These are phyloP conservation scores for Colletotrichum australisinense DNA, from an alignment of 2,329 filamentous ascomycete genomes.

Conservation along the genomic window DNA sequence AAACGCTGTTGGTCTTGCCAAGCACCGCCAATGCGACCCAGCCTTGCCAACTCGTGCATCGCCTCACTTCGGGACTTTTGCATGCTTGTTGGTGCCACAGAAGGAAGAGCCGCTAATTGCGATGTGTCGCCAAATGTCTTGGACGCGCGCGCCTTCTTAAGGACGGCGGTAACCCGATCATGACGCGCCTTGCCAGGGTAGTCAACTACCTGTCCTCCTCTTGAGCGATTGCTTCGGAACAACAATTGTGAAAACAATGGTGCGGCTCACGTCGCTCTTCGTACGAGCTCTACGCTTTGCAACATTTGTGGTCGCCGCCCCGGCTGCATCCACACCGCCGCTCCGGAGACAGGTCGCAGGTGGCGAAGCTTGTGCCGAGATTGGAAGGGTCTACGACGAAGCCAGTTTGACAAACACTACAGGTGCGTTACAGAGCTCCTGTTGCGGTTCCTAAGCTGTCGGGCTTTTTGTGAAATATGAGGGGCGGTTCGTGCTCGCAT, in stretches of 20 bases:
- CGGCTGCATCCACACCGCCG: background rate
- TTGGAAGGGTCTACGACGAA: slow-evolving; percentile 6
- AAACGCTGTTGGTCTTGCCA: background rate
- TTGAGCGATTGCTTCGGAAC: too few species aligned
- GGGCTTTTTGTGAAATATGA: too few species aligned
- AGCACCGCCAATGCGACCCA: background rate
- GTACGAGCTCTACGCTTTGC: background rate
- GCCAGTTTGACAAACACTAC: background rate
- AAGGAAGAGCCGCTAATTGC: background rate
- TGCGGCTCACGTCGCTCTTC: background rate
- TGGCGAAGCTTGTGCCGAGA: slow-evolving; percentile 14
- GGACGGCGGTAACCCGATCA: background rate
- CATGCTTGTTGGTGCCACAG: background rate
- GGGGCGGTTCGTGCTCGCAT: too few species aligned
- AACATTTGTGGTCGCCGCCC: slow-evolving; percentile 1
- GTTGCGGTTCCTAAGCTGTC: too few species aligned
- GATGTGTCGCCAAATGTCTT: background rate
- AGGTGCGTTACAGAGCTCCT: background rate
- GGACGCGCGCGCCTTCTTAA: background rate
- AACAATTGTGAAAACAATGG: background rate
- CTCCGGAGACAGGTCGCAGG: background rate
- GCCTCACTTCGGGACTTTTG: background rate
- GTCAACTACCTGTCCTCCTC: too few species aligned
- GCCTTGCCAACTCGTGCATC: background rate
- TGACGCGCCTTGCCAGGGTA: background rate